These are phyloP conservation scores for Candida suzukii DNA, from an alignment of 805 yeast genomes.

Conservation along the genomic window DNA sequence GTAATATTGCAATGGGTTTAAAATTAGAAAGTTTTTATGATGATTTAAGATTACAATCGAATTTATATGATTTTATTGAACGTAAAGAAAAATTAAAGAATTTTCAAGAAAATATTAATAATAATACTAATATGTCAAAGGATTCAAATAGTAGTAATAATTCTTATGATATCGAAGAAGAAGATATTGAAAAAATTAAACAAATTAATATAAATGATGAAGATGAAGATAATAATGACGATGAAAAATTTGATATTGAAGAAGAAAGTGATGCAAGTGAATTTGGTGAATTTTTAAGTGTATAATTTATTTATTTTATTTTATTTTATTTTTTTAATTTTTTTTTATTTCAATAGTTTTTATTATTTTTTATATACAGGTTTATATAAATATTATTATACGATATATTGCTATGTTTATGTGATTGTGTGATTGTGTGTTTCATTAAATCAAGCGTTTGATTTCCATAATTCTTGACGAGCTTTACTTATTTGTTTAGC, in stretches of 20 bases:
- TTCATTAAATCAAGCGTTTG: constrained; percentile 15
- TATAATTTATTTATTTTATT: background rate
- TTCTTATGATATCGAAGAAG: constrained; percentile 1
- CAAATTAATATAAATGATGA: background rate
- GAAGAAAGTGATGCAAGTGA: constrained; percentile 11
- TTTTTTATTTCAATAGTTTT: background rate
- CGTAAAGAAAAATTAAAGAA: constrained; percentile 9
- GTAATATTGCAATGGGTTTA: constrained; percentile 21
- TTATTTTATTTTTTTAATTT: background rate
- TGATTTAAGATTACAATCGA: constrained; percentile 14
- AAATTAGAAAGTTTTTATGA: constrained; percentile 18
- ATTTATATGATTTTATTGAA: constrained; percentile 12
- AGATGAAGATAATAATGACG: background rate
- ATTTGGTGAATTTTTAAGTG: constrained; percentile 23
- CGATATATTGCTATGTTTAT: too few relatives aligned
- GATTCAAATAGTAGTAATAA: background rate
- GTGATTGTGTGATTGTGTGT: too few relatives aligned
- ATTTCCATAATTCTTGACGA: constrained; percentile 18
- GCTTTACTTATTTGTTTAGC: constrained; percentile 18
- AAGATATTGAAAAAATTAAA: background rate
- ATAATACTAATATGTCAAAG: background rate
- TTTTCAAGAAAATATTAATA: constrained; percentile 5
- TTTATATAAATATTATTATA: constrained; percentile 1
- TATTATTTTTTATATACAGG: constrained; percentile 1
- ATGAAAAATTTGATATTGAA: constrained; percentile 1